These are phyloP conservation scores for Trametes cinnabarina DNA, from an alignment of 768 basidiomycete species.

Conservation along the genomic window DNA sequence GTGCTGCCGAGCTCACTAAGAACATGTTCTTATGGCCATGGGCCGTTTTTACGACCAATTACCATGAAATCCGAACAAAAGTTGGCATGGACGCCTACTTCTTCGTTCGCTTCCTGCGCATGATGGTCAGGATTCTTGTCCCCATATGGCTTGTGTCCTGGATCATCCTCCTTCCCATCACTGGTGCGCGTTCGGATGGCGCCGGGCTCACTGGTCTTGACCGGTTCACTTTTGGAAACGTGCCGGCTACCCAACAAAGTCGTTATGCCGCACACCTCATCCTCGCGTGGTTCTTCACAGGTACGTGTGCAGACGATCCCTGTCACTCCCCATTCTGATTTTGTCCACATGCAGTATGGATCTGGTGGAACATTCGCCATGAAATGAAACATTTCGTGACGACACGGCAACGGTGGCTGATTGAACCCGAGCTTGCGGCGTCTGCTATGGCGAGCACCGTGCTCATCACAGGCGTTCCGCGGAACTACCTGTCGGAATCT, in stretches of 20 bases:
- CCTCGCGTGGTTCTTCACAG: constrained; percentile 72
- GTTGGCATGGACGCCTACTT: constrained; percentile 93
- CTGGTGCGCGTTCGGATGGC: constrained; percentile 51
- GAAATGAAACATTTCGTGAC: constrained; percentile 83
- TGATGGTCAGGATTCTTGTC: constrained; percentile 78
- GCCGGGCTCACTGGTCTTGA: constrained; percentile 56
- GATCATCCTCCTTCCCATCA: constrained; percentile 78
- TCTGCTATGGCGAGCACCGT: constrained; percentile 88
- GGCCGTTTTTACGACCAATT: constrained; percentile 60
- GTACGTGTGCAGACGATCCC: constrained; percentile 49
- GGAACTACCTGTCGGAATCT: constrained; percentile 67
- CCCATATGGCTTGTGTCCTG: constrained; percentile 94
- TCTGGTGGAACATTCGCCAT: constrained; percentile 73
- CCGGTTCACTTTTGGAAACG: constrained; percentile 79
- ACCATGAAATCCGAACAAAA: constrained; percentile 54
- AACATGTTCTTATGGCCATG: constrained; percentile 64
- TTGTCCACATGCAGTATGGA: constrained; percentile 81
- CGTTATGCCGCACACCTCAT: constrained; percentile 81
- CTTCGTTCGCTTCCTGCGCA: constrained; percentile 84
- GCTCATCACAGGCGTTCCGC: constrained; percentile 86
- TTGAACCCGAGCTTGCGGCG: constrained; percentile 67
- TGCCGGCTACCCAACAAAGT: constrained; percentile 43
- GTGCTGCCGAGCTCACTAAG: constrained; percentile 49
- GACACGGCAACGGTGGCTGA: constrained; percentile 79
- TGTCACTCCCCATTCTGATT: too few relatives aligned